Evolutionary conservation across 2,329 filamentous ascomycete species (phyloP), one percentile per base, ranked within the genome.

Genomic region (Neonectria neomacrospora): DNA sequence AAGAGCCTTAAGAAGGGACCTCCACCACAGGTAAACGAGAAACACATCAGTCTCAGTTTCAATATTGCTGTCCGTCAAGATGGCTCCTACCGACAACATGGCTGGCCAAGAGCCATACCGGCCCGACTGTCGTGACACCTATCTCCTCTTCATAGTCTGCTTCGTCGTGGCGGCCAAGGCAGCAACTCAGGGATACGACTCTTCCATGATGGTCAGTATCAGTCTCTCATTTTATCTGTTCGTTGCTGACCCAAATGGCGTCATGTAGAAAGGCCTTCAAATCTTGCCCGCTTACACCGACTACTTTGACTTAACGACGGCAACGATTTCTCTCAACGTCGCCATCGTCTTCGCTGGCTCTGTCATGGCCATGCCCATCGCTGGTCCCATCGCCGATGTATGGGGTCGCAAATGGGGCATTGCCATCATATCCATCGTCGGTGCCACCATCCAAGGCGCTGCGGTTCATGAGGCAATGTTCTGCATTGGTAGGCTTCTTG

Each of bases 401-500:
- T 54, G 37, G 37, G 57, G 57, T 16, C 57, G 57, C 16, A 60
- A 57, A 34, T 57, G 45, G 45, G 53, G 53, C 14, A 55, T 53
- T 26, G 54, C 47, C 20, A 80, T 85, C 12, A 83, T 85, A 7
- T 81, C 80, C 48, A 85, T 85, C 67, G 84, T 82, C 6, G 83
- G 83, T 0, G 82, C 81, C 7, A 83, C 83, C 9, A 45, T 69
- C 11, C 68, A 70, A 47, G 61, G 48, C 28, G 65, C 50, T 16
- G 54, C 66, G 12, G 54, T 58, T 6, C 52, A 66, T 39, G 58
- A 64, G 12, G 66, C 50, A 18, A 70, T 71, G 67, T 59, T 71
- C 30, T 54, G 68, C 23, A 61, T 58, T 18, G 67, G 60, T 4
- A 51, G 60, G 20, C 22, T 63, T 10, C 47, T 63, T 41, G 39